Base-by-base conservation (phyloP, 805 yeast species). In the Hanseniaspora mollemarum region DNA sequence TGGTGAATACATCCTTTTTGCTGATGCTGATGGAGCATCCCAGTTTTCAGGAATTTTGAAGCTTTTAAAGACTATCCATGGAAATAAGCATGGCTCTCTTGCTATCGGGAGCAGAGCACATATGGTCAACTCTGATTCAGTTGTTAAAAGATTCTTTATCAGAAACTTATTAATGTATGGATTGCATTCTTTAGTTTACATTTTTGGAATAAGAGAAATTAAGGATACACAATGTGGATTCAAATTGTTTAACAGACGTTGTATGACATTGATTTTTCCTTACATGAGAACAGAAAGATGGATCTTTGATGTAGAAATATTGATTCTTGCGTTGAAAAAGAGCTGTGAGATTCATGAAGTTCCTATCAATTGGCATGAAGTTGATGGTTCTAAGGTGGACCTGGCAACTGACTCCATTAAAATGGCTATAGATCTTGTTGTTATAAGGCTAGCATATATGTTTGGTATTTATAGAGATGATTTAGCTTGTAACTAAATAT, bases 171-270 rank as follows among this genome's bases (percentile, higher is more conserved):
- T 92, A 61, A 92, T 92, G 98, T 82, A 87, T 63, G 87, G 94
- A 6, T 74, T 92, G 55, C 97, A 92, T 63, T 71, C 87, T 2
- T 71, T 92, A 57, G 90, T 92, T 26, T 92, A 69, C 61, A 69
- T 88, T 6, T 90, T 92, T 69, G 98, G 98, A 15, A 84, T 92
- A 43, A 73, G 94, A 57, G 73, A 78, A 5, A 79, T 92, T 54
- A 78, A 82, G 54, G 98, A 92, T 65, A 92, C 98, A 10, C 98
- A 92, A 69, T 92, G 98, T 69, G 98, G 98, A 2, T 92, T 92
- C 70, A 92, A 92, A 66, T 68, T 92, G 65, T 92, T 90, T 66
- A 85, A 90, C 57, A 75, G 79, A 54, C 68, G 72, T 8, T 82
- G 96, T 0, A 75, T 81, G 22, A 60, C 59, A 16, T 59, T 60